These are phyloP conservation scores for Nicotiana knightiana DNA, from an alignment of 257 asterid species.

Conservation along the genomic window DNA sequence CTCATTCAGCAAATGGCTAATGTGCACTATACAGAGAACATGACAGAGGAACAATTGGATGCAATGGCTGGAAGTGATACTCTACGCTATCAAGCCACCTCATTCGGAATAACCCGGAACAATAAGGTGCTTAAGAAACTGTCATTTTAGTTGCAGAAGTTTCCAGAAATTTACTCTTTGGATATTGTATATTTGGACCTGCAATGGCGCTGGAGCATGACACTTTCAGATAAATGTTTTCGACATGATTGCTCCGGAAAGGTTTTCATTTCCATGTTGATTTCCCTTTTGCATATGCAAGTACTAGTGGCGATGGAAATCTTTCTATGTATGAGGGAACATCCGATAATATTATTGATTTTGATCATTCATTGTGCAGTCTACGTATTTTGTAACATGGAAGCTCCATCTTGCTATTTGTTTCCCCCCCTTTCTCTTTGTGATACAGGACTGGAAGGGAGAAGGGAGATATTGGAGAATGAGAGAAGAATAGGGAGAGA, in stretches of 20 bases:
- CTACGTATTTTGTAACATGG: not conserved
- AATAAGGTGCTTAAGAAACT: constrained; percentile 56
- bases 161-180: not conserved
- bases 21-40: constrained; percentile 96
- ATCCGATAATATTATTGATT: not conserved
- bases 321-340: not conserved
- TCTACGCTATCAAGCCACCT: constrained; percentile 97
- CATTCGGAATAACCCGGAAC: constrained; percentile 84
- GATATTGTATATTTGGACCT: not conserved
- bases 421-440: not conserved
- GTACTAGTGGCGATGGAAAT: not conserved
- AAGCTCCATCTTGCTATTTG: not conserved
- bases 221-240: not conserved
- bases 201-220: not conserved
- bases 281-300: not conserved
- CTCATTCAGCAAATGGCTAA: constrained; percentile 98
- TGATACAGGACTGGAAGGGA: not conserved
- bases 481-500: not conserved
- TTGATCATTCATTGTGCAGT: not conserved
- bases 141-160: not conserved
- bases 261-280: not conserved
- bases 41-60: constrained; percentile 98
- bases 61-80: constrained; percentile 99
- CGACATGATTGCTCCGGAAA: not conserved
- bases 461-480: not conserved